Conservation (phyloP, 2,329 filamentous ascomycete genomes). For the Microdochium trichocladiopsis region DNA sequence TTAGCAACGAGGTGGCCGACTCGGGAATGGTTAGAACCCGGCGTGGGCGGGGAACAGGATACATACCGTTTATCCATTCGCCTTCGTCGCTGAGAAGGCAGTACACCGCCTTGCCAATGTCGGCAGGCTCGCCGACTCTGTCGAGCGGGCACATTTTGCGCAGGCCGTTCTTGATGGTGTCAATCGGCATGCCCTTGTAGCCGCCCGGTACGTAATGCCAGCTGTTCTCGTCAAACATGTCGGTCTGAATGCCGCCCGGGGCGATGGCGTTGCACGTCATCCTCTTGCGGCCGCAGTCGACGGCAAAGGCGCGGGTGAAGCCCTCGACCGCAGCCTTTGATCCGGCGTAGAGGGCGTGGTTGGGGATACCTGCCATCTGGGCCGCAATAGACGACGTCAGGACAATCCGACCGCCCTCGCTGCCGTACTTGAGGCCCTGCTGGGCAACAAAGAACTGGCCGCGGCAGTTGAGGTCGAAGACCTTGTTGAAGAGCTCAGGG, state of each 20-base stretch:
- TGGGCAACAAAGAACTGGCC: constrained; percentile 75
- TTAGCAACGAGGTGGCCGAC: neutral
- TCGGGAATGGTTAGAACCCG: neutral
- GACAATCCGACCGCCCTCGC: constrained; percentile 63
- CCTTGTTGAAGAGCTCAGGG: constrained; percentile 63
- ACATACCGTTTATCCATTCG: constrained; percentile 59
- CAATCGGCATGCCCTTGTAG: constrained; percentile 39
- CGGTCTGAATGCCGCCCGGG: constrained; percentile 66
- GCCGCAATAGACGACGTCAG: constrained; percentile 66
- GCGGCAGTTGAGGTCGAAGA: constrained; percentile 64
- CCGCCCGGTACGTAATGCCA: constrained; percentile 58
- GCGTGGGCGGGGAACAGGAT: neutral
- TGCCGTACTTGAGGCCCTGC: constrained; percentile 64
- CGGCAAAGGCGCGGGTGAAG: constrained; percentile 64
- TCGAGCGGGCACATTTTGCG: constrained; percentile 51
- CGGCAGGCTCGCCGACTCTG: constrained; percentile 48
- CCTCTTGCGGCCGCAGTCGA: constrained; percentile 60
- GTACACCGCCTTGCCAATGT: constrained; percentile 51
- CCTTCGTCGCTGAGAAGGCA: constrained; percentile 49
- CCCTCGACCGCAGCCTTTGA: constrained; percentile 68
- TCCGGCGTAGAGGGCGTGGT: constrained; percentile 66
- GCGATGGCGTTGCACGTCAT: constrained; percentile 70
- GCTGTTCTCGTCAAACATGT: constrained; percentile 69
- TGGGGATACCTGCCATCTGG: constrained; percentile 56
- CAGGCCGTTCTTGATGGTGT: constrained; percentile 47